These are phyloP conservation scores for Aspergillus thermomutatus DNA, from an alignment of 2,329 filamentous ascomycete genomes.

Conservation along the genomic window DNA sequence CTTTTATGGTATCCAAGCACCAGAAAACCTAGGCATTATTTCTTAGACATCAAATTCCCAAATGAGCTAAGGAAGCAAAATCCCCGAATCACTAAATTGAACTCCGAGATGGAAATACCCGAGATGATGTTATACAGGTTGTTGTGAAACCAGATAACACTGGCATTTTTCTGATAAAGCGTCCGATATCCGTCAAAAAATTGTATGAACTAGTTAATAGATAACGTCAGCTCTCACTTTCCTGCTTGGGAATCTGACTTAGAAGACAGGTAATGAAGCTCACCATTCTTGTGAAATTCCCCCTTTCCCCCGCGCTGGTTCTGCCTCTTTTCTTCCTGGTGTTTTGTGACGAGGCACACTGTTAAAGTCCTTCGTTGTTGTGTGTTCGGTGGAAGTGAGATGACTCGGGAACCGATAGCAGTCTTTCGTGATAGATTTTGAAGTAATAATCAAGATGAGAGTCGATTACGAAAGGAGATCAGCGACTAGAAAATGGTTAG, in stretches of 20 bases:
- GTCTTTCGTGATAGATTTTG: neutral
- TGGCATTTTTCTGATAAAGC: neutral
- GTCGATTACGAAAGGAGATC: constrained; percentile 34
- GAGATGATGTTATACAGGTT: neutral
- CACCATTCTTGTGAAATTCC: constrained; percentile 22
- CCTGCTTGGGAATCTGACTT: too few relatives aligned
- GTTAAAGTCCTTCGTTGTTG: constrained; percentile 6
- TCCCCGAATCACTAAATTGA: neutral
- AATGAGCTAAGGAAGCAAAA: neutral
- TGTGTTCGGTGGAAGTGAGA: neutral
- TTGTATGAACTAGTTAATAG: neutral
- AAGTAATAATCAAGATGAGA: neutral
- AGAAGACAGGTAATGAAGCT: neutral
- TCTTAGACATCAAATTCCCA: neutral
- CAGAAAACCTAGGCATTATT: neutral
- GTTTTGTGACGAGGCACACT: neutral
- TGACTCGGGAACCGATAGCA: neutral
- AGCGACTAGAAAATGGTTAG: constrained; percentile 27
- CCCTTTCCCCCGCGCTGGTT: constrained; percentile 36
- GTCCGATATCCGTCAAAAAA: neutral
- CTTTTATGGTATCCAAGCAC: neutral
- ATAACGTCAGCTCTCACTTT: neutral
- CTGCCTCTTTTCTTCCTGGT: constrained; percentile 9
- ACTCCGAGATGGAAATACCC: neutral
- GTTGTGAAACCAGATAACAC: neutral